Evolutionary conservation across 1,284 basidiomycete species (phyloP).

Genomic region (Microbotryum saponariae): DNA sequence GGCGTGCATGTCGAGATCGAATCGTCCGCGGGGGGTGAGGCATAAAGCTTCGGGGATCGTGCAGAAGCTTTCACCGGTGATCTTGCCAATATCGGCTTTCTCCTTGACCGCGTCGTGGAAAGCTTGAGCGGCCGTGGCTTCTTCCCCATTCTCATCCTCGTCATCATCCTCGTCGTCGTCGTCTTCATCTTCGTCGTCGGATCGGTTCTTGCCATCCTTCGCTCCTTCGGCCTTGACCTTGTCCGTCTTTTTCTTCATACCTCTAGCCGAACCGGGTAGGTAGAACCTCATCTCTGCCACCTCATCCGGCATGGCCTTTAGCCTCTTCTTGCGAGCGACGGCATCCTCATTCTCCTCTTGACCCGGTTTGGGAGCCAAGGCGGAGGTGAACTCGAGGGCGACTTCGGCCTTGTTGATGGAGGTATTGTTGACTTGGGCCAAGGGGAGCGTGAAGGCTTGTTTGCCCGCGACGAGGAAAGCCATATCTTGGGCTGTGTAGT

Average conservation of each 20-base stretch:
- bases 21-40: constrained; percentile 58
- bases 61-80: constrained; percentile 83
- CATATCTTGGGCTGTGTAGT: constrained; percentile 65
- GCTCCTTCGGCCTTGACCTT: constrained; percentile 50
- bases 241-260: constrained; percentile 33
- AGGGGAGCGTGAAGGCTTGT: constrained; percentile 83
- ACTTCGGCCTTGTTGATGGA: constrained; percentile 98
- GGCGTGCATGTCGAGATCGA: constrained; percentile 82
- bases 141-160: constrained; percentile 47
- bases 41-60: constrained; percentile 97
- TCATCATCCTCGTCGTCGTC: constrained; percentile 38
- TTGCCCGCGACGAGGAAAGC: constrained; percentile 86
- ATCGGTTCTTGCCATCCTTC: constrained; percentile 49
- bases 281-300: constrained; percentile 95
- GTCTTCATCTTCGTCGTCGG: constrained; percentile 34
- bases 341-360: constrained; percentile 22
- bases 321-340: constrained; percentile 25
- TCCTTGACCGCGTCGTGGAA: constrained; percentile 97
- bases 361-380: constrained; percentile 37
- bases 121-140: constrained; percentile 79
- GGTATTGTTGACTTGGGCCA: constrained; percentile 83
- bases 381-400: constrained; percentile 76
- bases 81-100: constrained; percentile 88
- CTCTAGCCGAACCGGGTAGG: constrained; percentile 64
- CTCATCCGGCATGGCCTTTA: constrained; percentile 54